Base-by-base conservation (phyloP, 2,329 filamentous ascomycete species). In the Aureobasidium sp. region DNA sequence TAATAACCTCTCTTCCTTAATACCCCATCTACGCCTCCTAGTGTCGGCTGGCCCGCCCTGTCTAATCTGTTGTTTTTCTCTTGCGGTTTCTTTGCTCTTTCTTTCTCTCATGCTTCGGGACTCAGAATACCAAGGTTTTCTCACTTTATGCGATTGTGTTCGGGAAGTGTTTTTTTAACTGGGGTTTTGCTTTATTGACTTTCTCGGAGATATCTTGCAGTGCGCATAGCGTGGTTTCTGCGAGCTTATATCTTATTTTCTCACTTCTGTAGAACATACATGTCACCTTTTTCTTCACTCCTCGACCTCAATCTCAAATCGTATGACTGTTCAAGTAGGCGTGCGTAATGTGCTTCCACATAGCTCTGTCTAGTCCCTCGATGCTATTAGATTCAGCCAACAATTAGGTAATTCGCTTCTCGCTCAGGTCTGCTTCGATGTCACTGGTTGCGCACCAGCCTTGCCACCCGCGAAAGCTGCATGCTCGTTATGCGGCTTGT, bases 401-500 rank as follows among this genome's bases (percentile, higher is more conserved):
- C 27, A 50, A 5, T 5, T 9, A 6, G 20, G 20, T 20, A 20
- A 20, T 20, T 20, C 12, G 2, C 12, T 12, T 8, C 9, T 27
- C 10, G 1, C n/a, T 13, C 12, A 20, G 17, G 29, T 5, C 17
- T 34, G n/a, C 29, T 20, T 50, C 8, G 17, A 34, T 20, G 47
- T 20, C 4, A 29, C 29, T 7, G 27, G 9, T 23, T 3, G 47
- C 17, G 47, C 42, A 47, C 12, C 20, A 46, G 29, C 23, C 34
- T 48, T 50, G 27, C 55, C 34, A 9, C 56, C 47, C 9, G 29
- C 20, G 39, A 73, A 96, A 15, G 89, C 90, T 62, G 87, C 86
- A 75, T 97, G 91, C 73, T 96, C 91, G 47, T 86, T 84, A 78
- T 97, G 93, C 75, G 87, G 89, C 79, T 96, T 97, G 74, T 84